Conservation (phyloP, 2,329 filamentous ascomycete species). For the Colletotrichum sp. region DNA sequence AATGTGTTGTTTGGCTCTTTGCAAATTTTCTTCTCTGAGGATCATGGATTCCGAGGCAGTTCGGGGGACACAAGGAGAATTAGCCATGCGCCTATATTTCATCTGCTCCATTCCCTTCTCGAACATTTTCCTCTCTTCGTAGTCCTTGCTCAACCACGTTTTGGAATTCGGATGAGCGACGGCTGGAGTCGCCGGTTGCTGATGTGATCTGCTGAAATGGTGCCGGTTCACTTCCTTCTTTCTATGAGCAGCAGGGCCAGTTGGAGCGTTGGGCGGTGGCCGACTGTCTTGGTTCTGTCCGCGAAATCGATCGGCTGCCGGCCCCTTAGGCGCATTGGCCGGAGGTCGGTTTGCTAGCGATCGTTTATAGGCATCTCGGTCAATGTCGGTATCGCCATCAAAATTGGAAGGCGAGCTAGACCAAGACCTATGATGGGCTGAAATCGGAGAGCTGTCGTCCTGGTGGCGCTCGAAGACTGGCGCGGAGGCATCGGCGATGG, state of each 20-base stretch:
- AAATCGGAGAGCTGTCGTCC: neutral
- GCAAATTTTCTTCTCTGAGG: neutral
- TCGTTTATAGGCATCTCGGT: neutral
- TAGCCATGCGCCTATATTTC: conserved; percentile 37
- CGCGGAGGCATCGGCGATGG: neutral
- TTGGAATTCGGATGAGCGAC: conserved; percentile 42
- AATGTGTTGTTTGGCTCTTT: neutral
- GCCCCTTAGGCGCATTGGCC: neutral
- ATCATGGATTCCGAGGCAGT: neutral
- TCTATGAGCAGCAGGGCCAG: neutral
- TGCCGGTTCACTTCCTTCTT: neutral
- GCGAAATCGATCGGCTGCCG: neutral
- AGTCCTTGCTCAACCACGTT: conserved; percentile 42
- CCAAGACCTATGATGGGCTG: neutral
- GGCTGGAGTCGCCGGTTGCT: conserved; percentile 25
- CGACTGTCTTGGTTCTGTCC: neutral
- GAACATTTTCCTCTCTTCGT: conserved; percentile 34
- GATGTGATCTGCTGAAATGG: neutral
- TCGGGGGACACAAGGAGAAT: conserved; percentile 41
- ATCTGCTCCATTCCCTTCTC: conserved; percentile 40
- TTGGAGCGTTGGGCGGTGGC: conserved; percentile 23
- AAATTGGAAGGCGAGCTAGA: neutral
- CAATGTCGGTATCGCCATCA: neutral
- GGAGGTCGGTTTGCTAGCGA: neutral
- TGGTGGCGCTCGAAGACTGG: neutral